Evolutionary conservation across 169 alveolate genomes (phyloP), one percentile per base, ranked within the genome.

Genomic region (Theileria parva): DNA sequence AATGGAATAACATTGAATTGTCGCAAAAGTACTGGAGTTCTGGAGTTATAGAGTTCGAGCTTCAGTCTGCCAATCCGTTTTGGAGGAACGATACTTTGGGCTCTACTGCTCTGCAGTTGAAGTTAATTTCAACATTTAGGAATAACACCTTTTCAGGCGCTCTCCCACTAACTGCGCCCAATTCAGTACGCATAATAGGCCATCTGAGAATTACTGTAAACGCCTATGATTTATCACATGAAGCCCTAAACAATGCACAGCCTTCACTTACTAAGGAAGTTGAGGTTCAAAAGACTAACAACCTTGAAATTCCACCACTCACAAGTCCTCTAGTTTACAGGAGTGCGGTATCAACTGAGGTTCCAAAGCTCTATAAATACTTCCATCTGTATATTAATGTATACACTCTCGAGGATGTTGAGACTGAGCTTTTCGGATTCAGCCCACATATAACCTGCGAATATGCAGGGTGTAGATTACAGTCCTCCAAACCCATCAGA

Each of bases 71-170:
- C 30, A 95, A 95, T 79, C 88, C 96, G 63, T 94, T 93, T 65
- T 95, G 97, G 98, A 77, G 97, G 60, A 95, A 95, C 75, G 96
- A 93, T 55, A 76, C 88, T 39, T 86, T 95, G 48, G 98, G 98
- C 17, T 85, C 85, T 23, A 86, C 94, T 39, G 85, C 96, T 5
- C 80, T 95, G 53, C 97, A 95, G 89, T 86, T 94, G 50, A 92
- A 91, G 67, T 85, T 94, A 64, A 88, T 95, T 69, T 91, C 88
- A 67, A 88, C 92, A 55, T 92, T 94, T 71, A 88, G 88, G 66
- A 92, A 94, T 60, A 95, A 93, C 81, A 86, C 87, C 66, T 84
- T 94, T 64, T 85, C 90, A 50, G 95, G 97, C n/a, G 74, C 77
- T 21, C 81, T 88, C 48, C 93, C 94, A 12, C 77, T 93, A 66